Percentiles rank a stretch among this genome's conserved stretches.
phyloP scores from a whole-genome alignment of 164 flowering plant species.

The Magnolia officinalis region DNA sequence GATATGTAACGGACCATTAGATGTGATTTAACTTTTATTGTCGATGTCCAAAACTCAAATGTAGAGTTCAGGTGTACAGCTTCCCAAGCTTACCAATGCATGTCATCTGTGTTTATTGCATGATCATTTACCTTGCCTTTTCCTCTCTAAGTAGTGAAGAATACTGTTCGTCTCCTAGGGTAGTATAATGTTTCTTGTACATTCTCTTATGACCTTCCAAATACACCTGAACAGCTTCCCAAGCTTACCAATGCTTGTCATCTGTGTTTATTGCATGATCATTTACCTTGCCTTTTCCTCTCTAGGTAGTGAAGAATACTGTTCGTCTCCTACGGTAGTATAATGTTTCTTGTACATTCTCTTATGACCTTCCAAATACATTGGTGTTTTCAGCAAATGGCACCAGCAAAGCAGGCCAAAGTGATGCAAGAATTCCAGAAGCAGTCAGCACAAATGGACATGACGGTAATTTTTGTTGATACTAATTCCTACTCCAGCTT shows the following conservation, averaged over 20 bases:
- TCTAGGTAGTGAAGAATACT: neutral
- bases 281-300: neutral
- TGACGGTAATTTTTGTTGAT: conserved; percentile 54
- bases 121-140: neutral
- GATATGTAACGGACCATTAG: neutral
- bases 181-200: neutral
- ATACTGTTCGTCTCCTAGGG: neutral
- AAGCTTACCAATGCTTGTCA: no score
- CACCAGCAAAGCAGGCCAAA: conserved; percentile 71
- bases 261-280: no score
- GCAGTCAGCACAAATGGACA: conserved; percentile 84
- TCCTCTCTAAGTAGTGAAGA: neutral
- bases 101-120: no score
- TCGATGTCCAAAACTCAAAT: no score
- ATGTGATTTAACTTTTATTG: no score
- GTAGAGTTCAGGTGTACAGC: no score
- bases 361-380: neutral
- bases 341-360: neutral
- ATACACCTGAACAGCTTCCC: no score
- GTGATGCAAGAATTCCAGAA: conserved; percentile 81
- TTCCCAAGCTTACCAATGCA: no score
- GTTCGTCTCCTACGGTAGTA: neutral
- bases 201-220: neutral
- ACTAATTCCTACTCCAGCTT: neutral
- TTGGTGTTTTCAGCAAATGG: conserved; percentile 65